Conservation (phyloP, 345 rosid species). For the Ceriops zippeliana region DNA sequence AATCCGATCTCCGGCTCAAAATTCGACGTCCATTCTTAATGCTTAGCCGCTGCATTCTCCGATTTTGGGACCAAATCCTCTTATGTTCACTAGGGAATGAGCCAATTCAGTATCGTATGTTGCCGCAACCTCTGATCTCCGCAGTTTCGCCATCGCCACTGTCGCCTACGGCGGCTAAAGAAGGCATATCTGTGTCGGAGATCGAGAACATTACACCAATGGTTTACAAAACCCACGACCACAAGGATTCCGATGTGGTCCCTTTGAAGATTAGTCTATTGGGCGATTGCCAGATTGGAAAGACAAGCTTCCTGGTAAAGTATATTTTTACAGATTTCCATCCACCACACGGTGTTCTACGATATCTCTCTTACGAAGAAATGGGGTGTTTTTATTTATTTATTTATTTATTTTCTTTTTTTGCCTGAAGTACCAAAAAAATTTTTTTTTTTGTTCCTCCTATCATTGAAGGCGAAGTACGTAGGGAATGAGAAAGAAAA, state of each 20-base stretch:
- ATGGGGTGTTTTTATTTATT: too few relatives aligned
- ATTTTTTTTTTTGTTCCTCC: background rate
- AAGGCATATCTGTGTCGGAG: background rate
- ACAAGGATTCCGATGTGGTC: slow-evolving; percentile 68
- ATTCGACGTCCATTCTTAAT: slow-evolving; percentile 46
- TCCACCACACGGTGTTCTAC: too few relatives aligned
- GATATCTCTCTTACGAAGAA: too few relatives aligned
- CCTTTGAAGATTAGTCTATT: slow-evolving; percentile 75
- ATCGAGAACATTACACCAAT: slow-evolving; percentile 9
- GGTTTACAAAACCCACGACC: slow-evolving; percentile 18
- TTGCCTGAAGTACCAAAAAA: too few relatives aligned
- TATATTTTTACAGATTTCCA: background rate
- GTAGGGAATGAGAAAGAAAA: slow-evolving; percentile 58
- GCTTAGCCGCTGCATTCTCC: slow-evolving; percentile 53
- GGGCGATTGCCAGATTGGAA: slow-evolving; percentile 74
- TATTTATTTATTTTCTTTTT: too few relatives aligned
- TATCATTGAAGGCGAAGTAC: slow-evolving; percentile 55
- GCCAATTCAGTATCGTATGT: slow-evolving; percentile 45
- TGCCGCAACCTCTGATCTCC: slow-evolving; percentile 28
- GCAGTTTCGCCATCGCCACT: slow-evolving; percentile 23
- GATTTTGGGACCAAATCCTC: slow-evolving; percentile 41
- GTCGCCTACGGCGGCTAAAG: slow-evolving; percentile 4
- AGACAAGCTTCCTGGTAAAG: slow-evolving; percentile 73
- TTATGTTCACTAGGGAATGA: slow-evolving; percentile 43
- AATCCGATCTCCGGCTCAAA: slow-evolving; percentile 36